Base-by-base conservation (phyloP, 192 early-diverging fungal species). In the Backusella macrospora region DNA sequence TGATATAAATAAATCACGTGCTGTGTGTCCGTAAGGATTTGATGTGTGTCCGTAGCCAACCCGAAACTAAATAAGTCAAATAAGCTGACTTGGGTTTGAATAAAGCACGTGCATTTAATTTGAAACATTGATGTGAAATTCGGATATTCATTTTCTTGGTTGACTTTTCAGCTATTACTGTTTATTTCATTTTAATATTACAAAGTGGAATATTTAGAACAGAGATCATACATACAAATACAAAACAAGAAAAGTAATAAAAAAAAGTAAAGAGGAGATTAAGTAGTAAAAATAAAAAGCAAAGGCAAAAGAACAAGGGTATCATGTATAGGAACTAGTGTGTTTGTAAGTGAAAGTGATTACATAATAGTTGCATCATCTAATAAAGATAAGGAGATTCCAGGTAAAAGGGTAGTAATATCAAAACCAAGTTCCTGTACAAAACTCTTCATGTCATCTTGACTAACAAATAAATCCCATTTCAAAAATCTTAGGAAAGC, bases 401-500 rank as follows among this genome's bases (percentile, higher is more conserved):
- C 15, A n/a, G 29, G n/a, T 7, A 68, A 45, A 62, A 77, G 72
- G 18, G 23, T 26, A n/a, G 13, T 7, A 14, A 55, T 59, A 65
- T 77, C 75, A 71, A 80, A 70, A 23, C 64, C 67, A 14, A 73
- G 68, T 29, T 76, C 66, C 3, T 47, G 21, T 59, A 80, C 48
- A 44, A 80, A 80, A 5, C 4, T 9, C 5, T 37, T 14, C 34
- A 80, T 73, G 62, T 80, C 75, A 47, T 80, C 74, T 23, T 26
- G 65, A 12, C 63, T 68, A 10, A 80, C 52, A 47, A 59, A 65
- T 7, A 80, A 48, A 14, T 80, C 63, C 79, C 79, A 80, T 21
- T 76, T 72, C 14, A 80, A 39, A 43, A 80, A 80, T 16, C 74
- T 65, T 10, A 80, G 42, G 16, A 80, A 76, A 3, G 75, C 79